A percentile compares a stretch with the other conserved stretches of the same genome.
phyloP scores from a whole-genome alignment of 1,284 basidiomycete species.

The Agaricales sp. region DNA sequence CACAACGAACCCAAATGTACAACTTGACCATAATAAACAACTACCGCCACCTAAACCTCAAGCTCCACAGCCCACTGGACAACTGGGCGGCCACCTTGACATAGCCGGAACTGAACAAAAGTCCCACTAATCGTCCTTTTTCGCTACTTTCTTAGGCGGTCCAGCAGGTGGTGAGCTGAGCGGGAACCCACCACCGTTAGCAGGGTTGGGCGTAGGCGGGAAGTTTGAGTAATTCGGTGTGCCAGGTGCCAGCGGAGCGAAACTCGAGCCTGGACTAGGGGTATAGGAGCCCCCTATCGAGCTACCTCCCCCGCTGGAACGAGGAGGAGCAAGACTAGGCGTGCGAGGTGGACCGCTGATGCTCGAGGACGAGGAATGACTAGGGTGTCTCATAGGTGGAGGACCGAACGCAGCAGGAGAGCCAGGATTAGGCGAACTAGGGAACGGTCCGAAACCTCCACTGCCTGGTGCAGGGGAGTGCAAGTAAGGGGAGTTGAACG shows the following conservation, averaged over 20 bases:
- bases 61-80: too few relatives aligned
- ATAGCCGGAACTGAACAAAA: too few relatives aligned
- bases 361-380: background rate
- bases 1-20: background rate
- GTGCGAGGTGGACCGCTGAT: background rate
- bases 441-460: background rate
- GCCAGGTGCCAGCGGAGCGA: constrained; percentile 14
- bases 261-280: constrained; percentile 3
- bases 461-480: constrained; percentile 16
- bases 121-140: constrained; percentile 32
- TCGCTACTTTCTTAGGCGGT: constrained; percentile 14
- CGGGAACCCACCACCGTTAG: constrained; percentile 16
- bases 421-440: constrained; percentile 18
- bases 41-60: too few relatives aligned
- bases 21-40: too few relatives aligned
- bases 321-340: background rate
- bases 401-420: constrained; percentile 10
- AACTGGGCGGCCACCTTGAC: too few relatives aligned
- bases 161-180: constrained; percentile 16
- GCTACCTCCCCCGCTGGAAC: background rate
- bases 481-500: constrained; percentile 24
- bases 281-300: constrained; percentile 5
- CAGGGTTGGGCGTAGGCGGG: constrained; percentile 28
- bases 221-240: constrained; percentile 22
- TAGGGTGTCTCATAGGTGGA: background rate